These are phyloP conservation scores for Colletotrichum nymphaeae DNA, from an alignment of 2,329 filamentous ascomycete species.

Conservation along the genomic window DNA sequence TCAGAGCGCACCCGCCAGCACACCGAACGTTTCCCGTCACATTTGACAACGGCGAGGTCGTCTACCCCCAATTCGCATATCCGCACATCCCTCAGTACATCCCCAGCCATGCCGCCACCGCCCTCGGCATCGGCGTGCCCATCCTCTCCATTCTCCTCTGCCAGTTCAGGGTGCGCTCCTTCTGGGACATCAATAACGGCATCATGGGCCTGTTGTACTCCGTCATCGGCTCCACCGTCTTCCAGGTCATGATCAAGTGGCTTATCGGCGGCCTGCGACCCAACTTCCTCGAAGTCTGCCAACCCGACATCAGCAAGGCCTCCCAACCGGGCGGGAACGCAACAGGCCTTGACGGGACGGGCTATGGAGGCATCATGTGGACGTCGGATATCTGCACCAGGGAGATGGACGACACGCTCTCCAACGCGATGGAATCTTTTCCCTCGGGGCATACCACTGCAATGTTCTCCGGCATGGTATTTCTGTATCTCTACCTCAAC, in stretches of 20 bases:
- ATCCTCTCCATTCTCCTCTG: slow-evolving; percentile 72
- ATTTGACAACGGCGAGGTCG: slow-evolving; percentile 74
- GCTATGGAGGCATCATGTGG: slow-evolving; percentile 73
- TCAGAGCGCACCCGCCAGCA: slow-evolving; percentile 72
- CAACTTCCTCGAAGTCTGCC: slow-evolving; percentile 79
- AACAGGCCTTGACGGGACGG: slow-evolving; percentile 58
- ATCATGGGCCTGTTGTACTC: slow-evolving; percentile 76
- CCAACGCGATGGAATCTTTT: slow-evolving; percentile 77
- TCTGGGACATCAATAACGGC: slow-evolving; percentile 79
- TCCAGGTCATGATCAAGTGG: slow-evolving; percentile 82
- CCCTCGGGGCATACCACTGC: slow-evolving; percentile 81
- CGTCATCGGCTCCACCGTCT: slow-evolving; percentile 76
- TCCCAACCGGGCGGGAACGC: slow-evolving; percentile 54
- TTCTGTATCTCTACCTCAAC: slow-evolving; percentile 79
- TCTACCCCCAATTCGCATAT: slow-evolving; percentile 78
- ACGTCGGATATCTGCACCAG: slow-evolving; percentile 78
- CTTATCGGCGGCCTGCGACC: slow-evolving; percentile 78
- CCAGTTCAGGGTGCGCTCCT: slow-evolving; percentile 75
- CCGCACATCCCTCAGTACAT: slow-evolving; percentile 77
- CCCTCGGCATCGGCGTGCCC: slow-evolving; percentile 74
- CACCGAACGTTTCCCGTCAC: slow-evolving; percentile 75
- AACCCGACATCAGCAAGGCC: slow-evolving; percentile 62
- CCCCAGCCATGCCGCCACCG: slow-evolving; percentile 76
- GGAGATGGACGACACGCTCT: slow-evolving; percentile 70
- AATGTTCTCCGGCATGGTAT: slow-evolving; percentile 78